Conservation (phyloP, 805 yeast genomes). For the Komagataella pastoris region DNA sequence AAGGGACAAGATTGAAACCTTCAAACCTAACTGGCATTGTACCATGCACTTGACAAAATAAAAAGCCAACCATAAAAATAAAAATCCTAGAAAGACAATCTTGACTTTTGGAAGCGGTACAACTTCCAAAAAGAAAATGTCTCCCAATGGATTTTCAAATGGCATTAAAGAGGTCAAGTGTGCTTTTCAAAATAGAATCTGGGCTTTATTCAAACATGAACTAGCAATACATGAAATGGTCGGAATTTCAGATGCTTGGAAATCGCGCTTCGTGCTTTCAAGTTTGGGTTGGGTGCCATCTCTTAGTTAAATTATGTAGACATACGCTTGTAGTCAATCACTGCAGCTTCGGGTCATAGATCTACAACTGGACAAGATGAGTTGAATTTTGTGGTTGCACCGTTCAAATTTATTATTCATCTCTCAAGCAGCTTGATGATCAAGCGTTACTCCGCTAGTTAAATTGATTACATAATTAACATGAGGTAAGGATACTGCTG, state of each 20-base stretch:
- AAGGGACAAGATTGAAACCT: neutral
- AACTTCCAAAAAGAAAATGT: neutral
- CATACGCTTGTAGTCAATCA: no score
- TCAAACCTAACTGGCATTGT: neutral
- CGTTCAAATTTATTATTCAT: no score
- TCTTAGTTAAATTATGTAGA: no score
- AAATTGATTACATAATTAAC: neutral
- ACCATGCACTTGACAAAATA: neutral
- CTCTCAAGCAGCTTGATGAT: no score
- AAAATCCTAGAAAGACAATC: neutral
- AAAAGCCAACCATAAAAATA: neutral
- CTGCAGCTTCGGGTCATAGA: no score
- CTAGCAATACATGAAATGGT: neutral
- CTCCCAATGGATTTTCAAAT: neutral
- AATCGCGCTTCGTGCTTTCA: neutral
- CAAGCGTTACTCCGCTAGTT: neutral
- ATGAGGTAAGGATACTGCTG: neutral
- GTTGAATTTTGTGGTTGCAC: no score
- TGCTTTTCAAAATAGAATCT: neutral
- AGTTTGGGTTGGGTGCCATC: no score
- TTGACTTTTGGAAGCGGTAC: neutral
- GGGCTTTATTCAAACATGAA: no score
- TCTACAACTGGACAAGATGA: no score
- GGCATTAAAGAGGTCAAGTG: neutral
- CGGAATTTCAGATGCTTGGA: neutral